A percentile compares a stretch with the other conserved stretches of the same genome.
Conservation (phyloP, 192 early-diverging fungal species). For the Coemansia reversa region DNA sequence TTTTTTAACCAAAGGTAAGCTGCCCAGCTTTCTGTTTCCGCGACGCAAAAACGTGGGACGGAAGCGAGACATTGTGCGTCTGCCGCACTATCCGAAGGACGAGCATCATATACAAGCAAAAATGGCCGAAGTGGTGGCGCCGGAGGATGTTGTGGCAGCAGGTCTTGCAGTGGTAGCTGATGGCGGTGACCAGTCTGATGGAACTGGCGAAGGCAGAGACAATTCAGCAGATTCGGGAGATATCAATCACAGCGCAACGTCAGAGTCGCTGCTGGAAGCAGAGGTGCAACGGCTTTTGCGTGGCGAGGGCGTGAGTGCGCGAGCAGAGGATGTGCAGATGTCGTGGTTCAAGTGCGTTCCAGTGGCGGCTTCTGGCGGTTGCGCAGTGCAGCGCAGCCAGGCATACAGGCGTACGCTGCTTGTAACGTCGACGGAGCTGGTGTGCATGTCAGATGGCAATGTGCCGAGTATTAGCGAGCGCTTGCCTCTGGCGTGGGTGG, state of each 20-base stretch:
- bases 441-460: constrained; percentile 12
- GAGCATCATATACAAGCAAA: neutral
- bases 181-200: neutral
- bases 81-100: constrained; percentile 32
- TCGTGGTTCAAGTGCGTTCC: constrained; percentile 12
- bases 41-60: constrained; percentile 20
- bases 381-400: constrained; percentile 12
- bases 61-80: constrained; percentile 26
- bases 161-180: constrained; percentile 8
- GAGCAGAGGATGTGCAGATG: constrained; percentile 3
- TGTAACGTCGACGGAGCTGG: constrained; percentile 14
- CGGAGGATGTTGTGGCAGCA: constrained; percentile 1
- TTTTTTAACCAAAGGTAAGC: constrained; percentile 16
- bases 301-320: constrained; percentile 10
- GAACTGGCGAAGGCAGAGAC: neutral
- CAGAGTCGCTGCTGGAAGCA: neutral
- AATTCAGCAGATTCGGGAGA: neutral
- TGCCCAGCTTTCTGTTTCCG: constrained; percentile 50
- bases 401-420: constrained; percentile 11
- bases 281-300: constrained; percentile 23
- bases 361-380: constrained; percentile 14
- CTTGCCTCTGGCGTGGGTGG: constrained; percentile 12
- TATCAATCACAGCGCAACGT: neutral
- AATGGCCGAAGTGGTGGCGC: neutral
- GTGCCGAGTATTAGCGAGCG: neutral